Conservation (phyloP, 257 asterid species). For the Solanum arcanum region DNA sequence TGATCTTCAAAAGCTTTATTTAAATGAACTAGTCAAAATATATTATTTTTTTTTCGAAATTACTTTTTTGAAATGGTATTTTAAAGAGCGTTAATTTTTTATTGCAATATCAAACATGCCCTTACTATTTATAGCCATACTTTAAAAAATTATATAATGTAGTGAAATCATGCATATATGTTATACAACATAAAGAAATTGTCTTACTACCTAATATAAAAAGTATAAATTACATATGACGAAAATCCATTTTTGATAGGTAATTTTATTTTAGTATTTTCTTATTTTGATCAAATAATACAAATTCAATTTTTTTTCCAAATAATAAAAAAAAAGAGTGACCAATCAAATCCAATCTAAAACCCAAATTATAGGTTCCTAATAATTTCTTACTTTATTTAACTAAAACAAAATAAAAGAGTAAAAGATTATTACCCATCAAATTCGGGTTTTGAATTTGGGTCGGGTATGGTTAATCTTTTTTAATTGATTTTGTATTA, state of each 20-base stretch:
- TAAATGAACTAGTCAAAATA: too few relatives aligned
- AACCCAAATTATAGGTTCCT: neutral
- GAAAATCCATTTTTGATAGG: neutral
- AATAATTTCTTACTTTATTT: neutral
- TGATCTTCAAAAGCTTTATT: too few relatives aligned
- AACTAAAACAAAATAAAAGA: neutral
- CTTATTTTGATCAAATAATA: neutral
- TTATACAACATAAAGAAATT: too few relatives aligned
- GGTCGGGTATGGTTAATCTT: neutral
- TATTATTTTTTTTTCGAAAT: too few relatives aligned
- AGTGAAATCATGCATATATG: too few relatives aligned
- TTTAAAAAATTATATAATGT: too few relatives aligned
- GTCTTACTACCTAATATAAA: neutral
- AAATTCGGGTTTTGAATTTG: neutral
- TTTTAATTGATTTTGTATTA: neutral
- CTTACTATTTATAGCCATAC: too few relatives aligned
- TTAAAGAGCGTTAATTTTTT: too few relatives aligned
- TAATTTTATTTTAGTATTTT: neutral
- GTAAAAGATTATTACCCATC: neutral
- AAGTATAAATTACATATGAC: neutral
- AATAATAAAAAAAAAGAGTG: too few relatives aligned
- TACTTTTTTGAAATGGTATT: too few relatives aligned
- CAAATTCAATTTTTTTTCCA: neutral
- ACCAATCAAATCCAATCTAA: neutral
- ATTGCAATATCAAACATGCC: too few relatives aligned